Percentiles rank a stretch among this genome's conserved stretches.
Evolutionary conservation across 225 moss, liverwort and hornwort species (phyloP).

Genomic region (Polytrichum formosum): DNA sequence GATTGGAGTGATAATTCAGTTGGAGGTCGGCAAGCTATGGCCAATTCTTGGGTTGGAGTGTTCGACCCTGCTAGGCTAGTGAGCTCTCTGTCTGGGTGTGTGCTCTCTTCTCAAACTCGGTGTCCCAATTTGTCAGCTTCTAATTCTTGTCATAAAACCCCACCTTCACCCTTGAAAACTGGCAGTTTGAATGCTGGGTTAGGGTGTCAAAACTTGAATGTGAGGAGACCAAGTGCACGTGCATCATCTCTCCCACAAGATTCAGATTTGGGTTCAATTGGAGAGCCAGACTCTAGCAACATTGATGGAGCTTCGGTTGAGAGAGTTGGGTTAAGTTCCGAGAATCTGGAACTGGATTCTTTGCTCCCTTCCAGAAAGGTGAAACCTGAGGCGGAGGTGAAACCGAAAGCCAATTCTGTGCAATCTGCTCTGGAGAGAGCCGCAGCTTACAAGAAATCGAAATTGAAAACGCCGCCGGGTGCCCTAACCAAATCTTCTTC

Average conservation of each 20-base stretch:
- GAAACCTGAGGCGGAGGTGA: conserved; percentile 11
- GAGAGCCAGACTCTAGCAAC: neutral
- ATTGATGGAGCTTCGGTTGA: neutral
- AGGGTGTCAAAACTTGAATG: too few relatives aligned
- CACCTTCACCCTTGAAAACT: too few relatives aligned
- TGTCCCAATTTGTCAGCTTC: too few relatives aligned
- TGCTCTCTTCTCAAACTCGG: too few relatives aligned
- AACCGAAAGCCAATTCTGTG: conserved; percentile 17
- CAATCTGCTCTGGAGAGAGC: conserved; percentile 69
- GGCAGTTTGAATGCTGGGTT: too few relatives aligned
- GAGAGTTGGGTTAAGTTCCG: neutral
- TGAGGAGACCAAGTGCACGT: too few relatives aligned
- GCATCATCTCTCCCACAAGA: conserved; percentile 4
- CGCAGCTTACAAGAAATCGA: conserved; percentile 63
- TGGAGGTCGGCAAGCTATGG: too few relatives aligned
- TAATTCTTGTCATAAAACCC: too few relatives aligned
- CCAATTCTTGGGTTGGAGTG: too few relatives aligned
- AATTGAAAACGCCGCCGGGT: conserved; percentile 19
- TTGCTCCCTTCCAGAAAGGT: conserved; percentile 26
- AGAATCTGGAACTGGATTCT: conserved; percentile 10
- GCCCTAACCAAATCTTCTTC: conserved; percentile 12
- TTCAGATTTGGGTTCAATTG: conserved; percentile 10
- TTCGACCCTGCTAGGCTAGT: too few relatives aligned
- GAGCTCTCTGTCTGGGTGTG: too few relatives aligned
- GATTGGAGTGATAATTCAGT: too few relatives aligned